Base-by-base conservation (phyloP, 495 filamentous ascomycete genomes). In the Lasiosphaeria ovina region DNA sequence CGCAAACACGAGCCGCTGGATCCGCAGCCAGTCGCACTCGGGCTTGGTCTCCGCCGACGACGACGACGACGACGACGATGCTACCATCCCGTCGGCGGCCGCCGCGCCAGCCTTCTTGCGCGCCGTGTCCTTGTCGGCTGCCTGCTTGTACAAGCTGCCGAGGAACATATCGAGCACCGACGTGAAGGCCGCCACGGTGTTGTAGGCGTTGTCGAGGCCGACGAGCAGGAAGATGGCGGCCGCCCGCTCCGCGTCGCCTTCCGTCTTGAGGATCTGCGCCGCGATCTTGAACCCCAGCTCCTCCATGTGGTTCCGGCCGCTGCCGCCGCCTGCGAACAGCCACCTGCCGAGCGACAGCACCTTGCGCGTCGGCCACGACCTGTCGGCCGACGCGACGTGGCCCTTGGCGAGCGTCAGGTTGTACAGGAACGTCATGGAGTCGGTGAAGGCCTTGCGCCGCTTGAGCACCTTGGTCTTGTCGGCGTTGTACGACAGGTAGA, bases 401-500 rank as follows among this genome's bases (percentile, higher is more conserved):
- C 62, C 62, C 12, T 55, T 31, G 35, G 24, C 24, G 24, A 33
- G 45, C 24, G 62, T 60, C 51, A 63, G 51, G 12, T 56, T 47
- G 12, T 45, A 56, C 38, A 63, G 31, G 42, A 60, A 60, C 0
- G 9, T 2, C 35, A 60, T 60, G 11, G 62, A 65, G 3, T 36
- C 44, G 42, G 59, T 47, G 55, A 65, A 65, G 2, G 50, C 50
- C 54, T 58, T 50, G 35, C 62, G 62, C 11, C 62, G 59, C 42
- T 62, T 58, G 36, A 62, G 36, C 12, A 40, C 8, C 42, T 65
- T 65, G 4, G 62, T 65, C 32, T 65, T 59, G 3, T 65, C 59
- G 38, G 62, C 50, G 45, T 55, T 65, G 59, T 65, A 65, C 42
- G 62, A 49, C 17, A 65, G 55, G 45, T 54, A 65, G 16, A 58